A percentile compares a stretch with the other conserved stretches of the same genome.
These are phyloP conservation scores for Pholiota conissans DNA, from an alignment of 768 basidiomycete species.

Conservation along the genomic window DNA sequence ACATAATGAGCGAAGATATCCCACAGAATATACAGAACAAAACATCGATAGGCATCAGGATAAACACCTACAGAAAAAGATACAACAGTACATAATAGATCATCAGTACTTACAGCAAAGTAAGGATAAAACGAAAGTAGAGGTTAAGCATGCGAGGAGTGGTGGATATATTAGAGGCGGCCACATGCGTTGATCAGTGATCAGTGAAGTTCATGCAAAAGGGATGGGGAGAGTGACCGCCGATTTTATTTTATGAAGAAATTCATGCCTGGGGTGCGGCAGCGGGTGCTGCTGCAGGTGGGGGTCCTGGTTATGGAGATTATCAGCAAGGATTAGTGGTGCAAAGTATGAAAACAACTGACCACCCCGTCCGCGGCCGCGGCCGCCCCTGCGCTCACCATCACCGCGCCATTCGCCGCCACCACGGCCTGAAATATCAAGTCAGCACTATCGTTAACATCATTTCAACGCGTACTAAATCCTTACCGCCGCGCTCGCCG, in stretches of 20 bases:
- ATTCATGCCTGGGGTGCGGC: not conserved
- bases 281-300: constrained; percentile 8
- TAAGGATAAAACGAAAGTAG: constrained; percentile 9
- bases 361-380: constrained; percentile 35
- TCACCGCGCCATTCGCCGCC: constrained; percentile 41
- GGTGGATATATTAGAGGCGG: too few species aligned
- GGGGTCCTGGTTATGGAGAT: constrained; percentile 9
- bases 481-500: constrained; percentile 24
- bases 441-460: too few species aligned
- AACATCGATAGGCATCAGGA: not conserved
- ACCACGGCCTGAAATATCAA: not conserved
- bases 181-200: not conserved
- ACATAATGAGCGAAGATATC: too few species aligned
- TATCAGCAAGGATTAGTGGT: not conserved
- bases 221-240: not conserved
- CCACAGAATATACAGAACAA: not conserved
- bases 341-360: not conserved
- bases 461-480: too few species aligned
- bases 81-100: constrained; percentile 17
- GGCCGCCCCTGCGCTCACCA: constrained; percentile 47
- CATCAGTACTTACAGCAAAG: constrained; percentile 18
- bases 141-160: not conserved
- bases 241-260: too few species aligned
- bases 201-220: not conserved
- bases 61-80: constrained; percentile 1